These are phyloP conservation scores for Neodidymelliopsis sp. DNA, from an alignment of 2,329 filamentous ascomycete species.

Conservation along the genomic window DNA sequence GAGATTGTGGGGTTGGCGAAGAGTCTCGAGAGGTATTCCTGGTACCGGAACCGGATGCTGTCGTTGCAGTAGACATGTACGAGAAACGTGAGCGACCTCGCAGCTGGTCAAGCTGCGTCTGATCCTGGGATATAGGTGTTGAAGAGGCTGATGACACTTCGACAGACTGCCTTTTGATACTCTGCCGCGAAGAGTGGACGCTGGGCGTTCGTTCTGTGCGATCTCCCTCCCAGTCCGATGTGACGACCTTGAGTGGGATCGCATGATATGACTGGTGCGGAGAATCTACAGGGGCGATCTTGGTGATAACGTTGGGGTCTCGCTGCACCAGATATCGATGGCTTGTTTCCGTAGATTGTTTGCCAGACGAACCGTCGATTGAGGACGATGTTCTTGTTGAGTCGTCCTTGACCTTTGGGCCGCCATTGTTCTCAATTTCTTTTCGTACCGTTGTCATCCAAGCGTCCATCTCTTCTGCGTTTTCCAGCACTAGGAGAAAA, in stretches of 20 bases:
- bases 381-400: constrained; percentile 38
- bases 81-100: constrained; percentile 49
- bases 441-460: constrained; percentile 75
- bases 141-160: constrained; percentile 47
- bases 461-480: constrained; percentile 74
- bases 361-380: constrained; percentile 34
- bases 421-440: constrained; percentile 74
- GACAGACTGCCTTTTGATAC: constrained; percentile 41
- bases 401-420: constrained; percentile 60
- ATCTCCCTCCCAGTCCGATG: constrained; percentile 43
- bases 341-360: constrained; percentile 38
- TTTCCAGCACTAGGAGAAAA: constrained; percentile 76
- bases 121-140: constrained; percentile 46
- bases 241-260: constrained; percentile 39
- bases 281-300: constrained; percentile 46
- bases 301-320: constrained; percentile 42
- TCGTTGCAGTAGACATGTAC: constrained; percentile 48
- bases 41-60: constrained; percentile 43
- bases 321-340: constrained; percentile 50
- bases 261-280: constrained; percentile 40
- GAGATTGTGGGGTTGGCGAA: constrained; percentile 47
- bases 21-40: constrained; percentile 45
- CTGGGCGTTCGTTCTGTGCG: constrained; percentile 37
- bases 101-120: constrained; percentile 47
- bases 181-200: constrained; percentile 35